A percentile compares a stretch with the other conserved stretches of the same genome.
phyloP scores from a whole-genome alignment of 1,139 yeast genomes.

The Saccharomycopsis hybrid region DNA sequence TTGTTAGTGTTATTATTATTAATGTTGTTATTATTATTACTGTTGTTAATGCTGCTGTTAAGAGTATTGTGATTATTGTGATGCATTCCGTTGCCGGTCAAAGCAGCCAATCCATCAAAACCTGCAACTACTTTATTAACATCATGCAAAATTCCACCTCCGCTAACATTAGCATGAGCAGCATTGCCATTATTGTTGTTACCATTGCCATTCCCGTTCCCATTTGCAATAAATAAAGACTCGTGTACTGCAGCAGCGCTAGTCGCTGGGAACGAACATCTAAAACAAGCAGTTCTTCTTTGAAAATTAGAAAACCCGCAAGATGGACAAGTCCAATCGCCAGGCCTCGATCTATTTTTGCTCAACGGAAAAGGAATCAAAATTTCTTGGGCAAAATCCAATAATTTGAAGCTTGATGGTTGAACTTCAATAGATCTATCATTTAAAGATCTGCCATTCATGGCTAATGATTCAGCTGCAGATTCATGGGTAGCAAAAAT shows the following conservation, averaged over 20 bases:
- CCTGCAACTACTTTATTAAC: neutral
- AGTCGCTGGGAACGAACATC: slow-evolving; percentile 87
- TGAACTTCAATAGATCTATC: slow-evolving; percentile 79
- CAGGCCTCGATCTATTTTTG: slow-evolving; percentile 81
- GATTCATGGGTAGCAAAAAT: slow-evolving; percentile 82
- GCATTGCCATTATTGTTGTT: slow-evolving; percentile 14
- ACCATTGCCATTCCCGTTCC: neutral
- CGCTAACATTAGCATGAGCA: slow-evolving; percentile 8
- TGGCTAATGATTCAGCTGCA: slow-evolving; percentile 66
- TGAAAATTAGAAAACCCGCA: slow-evolving; percentile 96
- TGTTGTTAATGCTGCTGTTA: slow-evolving; percentile 6
- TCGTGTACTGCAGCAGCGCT: slow-evolving; percentile 63
- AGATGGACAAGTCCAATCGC: slow-evolving; percentile 96
- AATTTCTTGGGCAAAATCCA: slow-evolving; percentile 77
- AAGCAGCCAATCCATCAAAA: neutral
- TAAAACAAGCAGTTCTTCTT: slow-evolving; percentile 87
- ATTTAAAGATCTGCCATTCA: slow-evolving; percentile 74
- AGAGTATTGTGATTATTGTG: neutral
- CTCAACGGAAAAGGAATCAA: slow-evolving; percentile 74
- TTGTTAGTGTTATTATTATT: slow-evolving; percentile 21
- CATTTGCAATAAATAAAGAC: slow-evolving; percentile 23
- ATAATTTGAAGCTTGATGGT: slow-evolving; percentile 71
- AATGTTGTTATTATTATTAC: slow-evolving; percentile 19
- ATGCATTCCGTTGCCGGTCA: neutral
- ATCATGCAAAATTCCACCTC: slow-evolving; percentile 2